phyloP scores from a whole-genome alignment of 768 basidiomycete species.

The Paxillus involutus region DNA sequence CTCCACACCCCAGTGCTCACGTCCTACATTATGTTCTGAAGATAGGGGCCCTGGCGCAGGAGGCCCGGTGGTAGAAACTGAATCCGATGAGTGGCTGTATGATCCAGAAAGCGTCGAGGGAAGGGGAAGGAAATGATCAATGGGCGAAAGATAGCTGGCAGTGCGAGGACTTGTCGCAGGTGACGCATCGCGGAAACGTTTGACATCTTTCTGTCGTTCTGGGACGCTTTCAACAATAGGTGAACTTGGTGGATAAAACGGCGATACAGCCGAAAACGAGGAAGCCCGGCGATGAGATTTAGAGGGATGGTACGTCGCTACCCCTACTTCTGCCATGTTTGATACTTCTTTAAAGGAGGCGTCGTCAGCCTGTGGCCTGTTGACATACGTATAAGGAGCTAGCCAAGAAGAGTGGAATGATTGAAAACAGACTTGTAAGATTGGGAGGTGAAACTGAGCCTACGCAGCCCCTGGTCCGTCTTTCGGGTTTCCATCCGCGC shows the following conservation, averaged over 20 bases:
- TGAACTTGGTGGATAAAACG: constrained; percentile 1
- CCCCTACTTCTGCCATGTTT: background rate
- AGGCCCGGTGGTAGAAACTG: background rate
- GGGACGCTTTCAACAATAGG: background rate
- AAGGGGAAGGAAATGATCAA: constrained; percentile 2
- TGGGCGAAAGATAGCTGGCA: constrained; percentile 16
- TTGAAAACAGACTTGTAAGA: constrained; percentile 9
- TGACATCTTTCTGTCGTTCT: background rate
- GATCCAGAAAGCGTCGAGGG: constrained; percentile 7
- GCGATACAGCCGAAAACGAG: background rate
- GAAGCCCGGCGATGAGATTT: background rate
- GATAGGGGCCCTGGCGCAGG: background rate
- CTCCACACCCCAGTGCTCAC: constrained; percentile 2
- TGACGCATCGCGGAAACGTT: background rate
- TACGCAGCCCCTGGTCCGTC: background rate
- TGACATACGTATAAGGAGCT: constrained; percentile 2
- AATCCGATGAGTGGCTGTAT: background rate
- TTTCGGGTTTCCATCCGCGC: background rate
- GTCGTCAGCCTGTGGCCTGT: background rate
- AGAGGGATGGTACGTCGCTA: background rate
- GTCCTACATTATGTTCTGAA: background rate
- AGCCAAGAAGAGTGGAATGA: background rate
- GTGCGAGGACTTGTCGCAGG: too few relatives aligned
- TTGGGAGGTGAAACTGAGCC: background rate
- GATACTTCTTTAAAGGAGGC: background rate